These are phyloP conservation scores for Naganishia albida DNA, from an alignment of 1,284 basidiomycete genomes.

Conservation along the genomic window DNA sequence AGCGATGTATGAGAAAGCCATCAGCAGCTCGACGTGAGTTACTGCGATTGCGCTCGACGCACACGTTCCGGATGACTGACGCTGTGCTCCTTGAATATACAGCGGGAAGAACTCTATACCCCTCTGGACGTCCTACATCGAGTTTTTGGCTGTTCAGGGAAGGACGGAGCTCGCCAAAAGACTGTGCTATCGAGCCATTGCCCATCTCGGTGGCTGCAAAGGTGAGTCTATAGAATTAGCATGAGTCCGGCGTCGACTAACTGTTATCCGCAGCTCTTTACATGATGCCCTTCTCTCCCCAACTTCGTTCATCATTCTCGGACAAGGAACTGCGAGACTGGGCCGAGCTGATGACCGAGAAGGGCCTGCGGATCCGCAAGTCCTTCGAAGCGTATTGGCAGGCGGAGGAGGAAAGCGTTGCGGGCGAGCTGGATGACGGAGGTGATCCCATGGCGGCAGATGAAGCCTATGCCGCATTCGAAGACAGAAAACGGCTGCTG, in stretches of 20 bases:
- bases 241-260: background rate
- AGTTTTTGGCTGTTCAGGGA: slow-evolving; percentile 73
- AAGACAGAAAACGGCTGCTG: slow-evolving; percentile 29
- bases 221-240: slow-evolving; percentile 37
- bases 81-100: background rate
- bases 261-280: slow-evolving; percentile 66
- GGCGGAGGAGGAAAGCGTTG: background rate
- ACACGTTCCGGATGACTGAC: background rate
- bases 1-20: slow-evolving; percentile 43
- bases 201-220: slow-evolving; percentile 57
- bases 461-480: slow-evolving; percentile 23
- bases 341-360: slow-evolving; percentile 77
- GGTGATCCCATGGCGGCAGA: slow-evolving; percentile 31
- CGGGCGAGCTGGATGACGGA: slow-evolving; percentile 15
- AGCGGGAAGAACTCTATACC: slow-evolving; percentile 42
- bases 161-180: slow-evolving; percentile 69
- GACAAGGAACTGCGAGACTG: slow-evolving; percentile 67
- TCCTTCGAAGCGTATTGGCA: slow-evolving; percentile 64
- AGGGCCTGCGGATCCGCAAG: slow-evolving; percentile 70
- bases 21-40: slow-evolving; percentile 43
- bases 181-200: slow-evolving; percentile 74
- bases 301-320: slow-evolving; percentile 67
- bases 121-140: slow-evolving; percentile 77
- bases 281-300: slow-evolving; percentile 74
- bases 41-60: background rate